Evolutionary conservation across 768 basidiomycete species (phyloP), one percentile per base, ranked within the genome.

Genomic region (Galerina sulciceps): DNA sequence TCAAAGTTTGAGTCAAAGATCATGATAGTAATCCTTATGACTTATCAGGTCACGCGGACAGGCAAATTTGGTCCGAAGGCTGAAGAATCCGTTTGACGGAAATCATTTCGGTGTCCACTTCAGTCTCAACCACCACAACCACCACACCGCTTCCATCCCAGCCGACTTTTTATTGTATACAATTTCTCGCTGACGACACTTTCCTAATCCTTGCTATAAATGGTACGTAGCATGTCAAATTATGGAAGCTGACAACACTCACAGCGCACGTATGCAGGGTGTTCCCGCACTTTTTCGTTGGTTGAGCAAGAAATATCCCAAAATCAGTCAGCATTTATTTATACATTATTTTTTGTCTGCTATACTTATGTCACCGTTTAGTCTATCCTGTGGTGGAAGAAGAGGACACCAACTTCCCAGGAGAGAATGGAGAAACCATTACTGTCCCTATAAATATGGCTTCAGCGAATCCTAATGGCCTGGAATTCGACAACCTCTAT

Each of bases 271-370:
- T 60, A 59, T 53, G 47, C 59, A 96, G 96, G 96, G 96, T 87
- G 96, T 98, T 61, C 96, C 96, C 59, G 96, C 96, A 46, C 84
- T 98, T 62, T 99, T 99, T 78, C 88, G 96, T 71, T 99, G 96
- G 96, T 83, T 99, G 58, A 97, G 94, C 73, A 96, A 91, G 81
- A 98, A 98, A 75, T 99, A 99, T 73, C 95, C 96, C 51, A 98
- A 94, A 83, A 98, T 96, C 68, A 88, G 94, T 92, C 58, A 53
- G 88, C 80, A 11, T 42, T 15, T 11, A 6, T 22, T 37, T 36
- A 10, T 10, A 53, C 31, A 38, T 64, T 23, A 58, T 36, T 6
- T 18, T 41, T 14, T 18, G 34, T 2, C 47, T 18, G 22, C 45
- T 10, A 20, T 53, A 17, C 31, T 42, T 40, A 23, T 34, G 23